Percentiles rank a stretch among this genome's conserved stretches.
Conservation (phyloP, 2,329 filamentous ascomycete genomes). For the Ceratocystis harringtonii region DNA sequence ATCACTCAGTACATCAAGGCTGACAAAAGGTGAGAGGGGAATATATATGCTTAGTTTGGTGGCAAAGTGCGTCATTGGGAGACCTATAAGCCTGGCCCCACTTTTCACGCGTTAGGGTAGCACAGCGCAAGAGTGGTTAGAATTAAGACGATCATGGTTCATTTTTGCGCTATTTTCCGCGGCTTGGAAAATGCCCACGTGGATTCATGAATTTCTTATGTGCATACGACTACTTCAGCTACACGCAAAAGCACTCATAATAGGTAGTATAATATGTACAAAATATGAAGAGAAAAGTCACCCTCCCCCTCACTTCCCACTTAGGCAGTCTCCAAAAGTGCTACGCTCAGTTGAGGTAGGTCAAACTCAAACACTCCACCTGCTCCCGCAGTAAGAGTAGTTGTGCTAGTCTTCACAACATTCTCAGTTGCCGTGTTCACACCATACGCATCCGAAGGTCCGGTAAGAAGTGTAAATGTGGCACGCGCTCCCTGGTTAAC, state of each 20-base stretch:
- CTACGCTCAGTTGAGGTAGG: conserved; percentile 40
- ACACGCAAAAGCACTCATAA: not conserved
- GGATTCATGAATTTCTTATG: not conserved
- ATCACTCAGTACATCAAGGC: not conserved
- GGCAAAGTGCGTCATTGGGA: conserved; percentile 1
- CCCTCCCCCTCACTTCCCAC: not conserved
- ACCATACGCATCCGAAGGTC: conserved; percentile 29
- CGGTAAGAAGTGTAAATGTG: conserved; percentile 32
- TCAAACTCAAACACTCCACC: conserved; percentile 37
- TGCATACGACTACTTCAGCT: not conserved
- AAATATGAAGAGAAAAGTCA: not conserved
- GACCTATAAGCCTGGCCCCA: conserved; percentile 4
- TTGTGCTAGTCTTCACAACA: conserved; percentile 32
- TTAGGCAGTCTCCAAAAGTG: conserved; percentile 33
- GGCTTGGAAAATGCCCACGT: not conserved
- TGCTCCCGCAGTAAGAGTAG: conserved; percentile 28
- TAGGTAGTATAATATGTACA: not conserved
- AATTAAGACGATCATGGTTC: not conserved
- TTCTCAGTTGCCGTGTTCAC: conserved; percentile 33
- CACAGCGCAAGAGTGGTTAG: not conserved
- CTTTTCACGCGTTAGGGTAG: not conserved
- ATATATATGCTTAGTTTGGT: not conserved
- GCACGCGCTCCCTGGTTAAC: conserved; percentile 27
- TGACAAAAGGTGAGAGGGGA: not conserved
- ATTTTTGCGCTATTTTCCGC: not conserved